phyloP scores from a whole-genome alignment of 2,329 filamentous ascomycete genomes.

The Alternaria dauci region DNA sequence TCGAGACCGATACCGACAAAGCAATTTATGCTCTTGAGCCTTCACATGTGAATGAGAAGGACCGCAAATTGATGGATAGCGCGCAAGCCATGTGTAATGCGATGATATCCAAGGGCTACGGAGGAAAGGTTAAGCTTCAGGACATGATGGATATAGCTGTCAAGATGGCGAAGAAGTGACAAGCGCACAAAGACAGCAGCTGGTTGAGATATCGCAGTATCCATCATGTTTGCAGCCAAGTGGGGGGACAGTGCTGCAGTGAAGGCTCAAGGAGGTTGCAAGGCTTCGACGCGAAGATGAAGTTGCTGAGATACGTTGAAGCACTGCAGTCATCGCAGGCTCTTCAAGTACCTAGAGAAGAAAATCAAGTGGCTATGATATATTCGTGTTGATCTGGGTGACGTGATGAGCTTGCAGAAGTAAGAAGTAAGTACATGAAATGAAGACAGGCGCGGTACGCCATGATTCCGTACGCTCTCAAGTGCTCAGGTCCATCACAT shows the following conservation, averaged over 20 bases:
- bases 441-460: not conserved
- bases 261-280: not conserved
- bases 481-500: not conserved
- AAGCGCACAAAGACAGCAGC: not conserved
- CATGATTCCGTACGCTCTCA: not conserved
- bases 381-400: not conserved
- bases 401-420: not conserved
- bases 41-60: not conserved
- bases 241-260: not conserved
- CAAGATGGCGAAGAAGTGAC: not conserved
- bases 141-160: not conserved
- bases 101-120: not conserved
- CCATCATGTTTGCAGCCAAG: not conserved
- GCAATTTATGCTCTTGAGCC: not conserved
- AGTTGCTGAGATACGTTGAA: not conserved
- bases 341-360: not conserved
- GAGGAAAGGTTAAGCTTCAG: not conserved
- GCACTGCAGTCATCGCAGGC: not conserved
- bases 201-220: not conserved
- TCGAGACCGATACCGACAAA: not conserved
- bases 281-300: not conserved
- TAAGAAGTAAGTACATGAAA: not conserved
- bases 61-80: not conserved
- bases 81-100: not conserved
- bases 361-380: too few species aligned